Evolutionary conservation across 1,284 basidiomycete species (phyloP), one percentile per base, ranked within the genome.

Genomic region (Porogramme epimiltina): DNA sequence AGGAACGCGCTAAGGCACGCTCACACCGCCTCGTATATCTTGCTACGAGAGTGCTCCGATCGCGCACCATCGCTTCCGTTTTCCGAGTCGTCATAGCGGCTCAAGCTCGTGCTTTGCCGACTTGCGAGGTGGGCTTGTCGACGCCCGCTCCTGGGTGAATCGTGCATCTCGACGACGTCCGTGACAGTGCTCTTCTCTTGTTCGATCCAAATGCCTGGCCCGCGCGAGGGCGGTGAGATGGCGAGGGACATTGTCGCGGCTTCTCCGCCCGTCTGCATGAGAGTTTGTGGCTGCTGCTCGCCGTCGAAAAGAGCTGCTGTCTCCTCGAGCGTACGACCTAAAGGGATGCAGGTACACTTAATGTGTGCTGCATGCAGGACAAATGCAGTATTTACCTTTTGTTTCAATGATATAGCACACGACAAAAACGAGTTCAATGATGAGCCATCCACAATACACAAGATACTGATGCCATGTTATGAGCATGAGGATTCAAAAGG

Each of bases 251-350:
- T 75, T 3, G 77, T 78, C 13, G 80, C 79, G 1, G 78, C 78
- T 54, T 80, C 76, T 13, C 77, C 78, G 42, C 74, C 79, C 66
- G 73, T 75, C 38, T 72, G 68, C 15, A 70, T 65, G 36, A 84
- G 67, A 49, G 78, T 74, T 11, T 73, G 68, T 24, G 73, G 72
- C 36, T 70, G 69, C 34, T 78, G 69, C 28, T 80, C 77, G 20
- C 84, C 81, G 57, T 86, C 84, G 56, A 86, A 87, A 18, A 87
- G 66, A 4, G 77, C 78, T 1, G 84, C 80, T 3, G 84, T 87
- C 63, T 87, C 84, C 66, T 87, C 85, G 22, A 86, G 72, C 1
- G 84, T 86, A 24, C 79, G 76, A 18, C 82, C 82, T 79, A 18
- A 37, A 5, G 34, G n/a, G n/a, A n/a, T n/a, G n/a, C n/a, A n/a